A percentile compares a stretch with the other conserved stretches of the same genome.
Evolutionary conservation across 139 green algal genomes (phyloP).

Genomic region (Penium margaritaceum): DNA sequence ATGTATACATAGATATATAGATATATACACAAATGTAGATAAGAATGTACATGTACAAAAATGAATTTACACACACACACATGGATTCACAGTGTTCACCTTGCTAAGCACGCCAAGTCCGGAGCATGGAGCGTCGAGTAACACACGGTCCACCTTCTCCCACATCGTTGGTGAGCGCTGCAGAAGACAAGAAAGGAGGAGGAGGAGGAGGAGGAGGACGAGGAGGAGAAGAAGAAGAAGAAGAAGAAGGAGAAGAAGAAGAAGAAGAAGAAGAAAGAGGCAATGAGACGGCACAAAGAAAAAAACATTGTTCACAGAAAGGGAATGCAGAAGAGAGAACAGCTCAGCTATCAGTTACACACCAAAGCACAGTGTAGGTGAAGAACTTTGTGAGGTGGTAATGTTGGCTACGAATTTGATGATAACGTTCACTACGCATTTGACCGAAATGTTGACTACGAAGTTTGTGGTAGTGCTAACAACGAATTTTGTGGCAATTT

Average conservation of each 20-base stretch:
- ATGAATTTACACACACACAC: too few relatives aligned
- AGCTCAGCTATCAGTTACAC: not conserved
- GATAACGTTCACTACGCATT: too few relatives aligned
- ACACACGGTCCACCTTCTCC: slow-evolving; percentile 51
- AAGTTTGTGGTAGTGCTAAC: too few relatives aligned
- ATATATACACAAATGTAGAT: too few relatives aligned
- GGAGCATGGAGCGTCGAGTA: slow-evolving; percentile 84
- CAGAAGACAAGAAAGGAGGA: not conserved
- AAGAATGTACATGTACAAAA: too few relatives aligned
- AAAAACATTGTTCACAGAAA: not conserved
- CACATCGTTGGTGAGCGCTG: not conserved
- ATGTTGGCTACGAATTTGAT: too few relatives aligned
- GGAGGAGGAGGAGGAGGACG: not conserved
- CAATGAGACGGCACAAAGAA: not conserved
- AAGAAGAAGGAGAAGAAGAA: not conserved
- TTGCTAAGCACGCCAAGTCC: slow-evolving; percentile 78
- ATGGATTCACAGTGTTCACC: too few relatives aligned
- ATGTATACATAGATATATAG: too few relatives aligned
- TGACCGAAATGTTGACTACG: too few relatives aligned
- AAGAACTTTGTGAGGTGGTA: too few relatives aligned
- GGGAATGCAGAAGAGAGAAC: not conserved
- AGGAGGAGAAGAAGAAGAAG: not conserved
- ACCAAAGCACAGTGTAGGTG: too few relatives aligned
- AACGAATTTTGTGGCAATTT: too few relatives aligned
- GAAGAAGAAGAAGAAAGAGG: not conserved